These are phyloP conservation scores for Singerocomus inundabilis DNA, from an alignment of 1,284 basidiomycete genomes.

Conservation along the genomic window DNA sequence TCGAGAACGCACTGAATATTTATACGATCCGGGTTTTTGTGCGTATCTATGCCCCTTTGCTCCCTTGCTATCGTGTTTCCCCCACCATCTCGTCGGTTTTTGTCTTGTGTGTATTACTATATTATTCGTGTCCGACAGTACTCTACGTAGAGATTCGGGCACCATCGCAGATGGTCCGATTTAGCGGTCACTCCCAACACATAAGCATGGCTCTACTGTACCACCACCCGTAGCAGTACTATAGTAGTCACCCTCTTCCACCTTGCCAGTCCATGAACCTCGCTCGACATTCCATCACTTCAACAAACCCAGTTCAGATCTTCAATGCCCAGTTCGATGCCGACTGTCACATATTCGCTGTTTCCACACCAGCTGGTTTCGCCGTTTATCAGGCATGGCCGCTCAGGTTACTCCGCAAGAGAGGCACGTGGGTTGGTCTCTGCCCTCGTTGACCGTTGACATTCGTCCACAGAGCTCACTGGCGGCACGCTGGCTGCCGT, in stretches of 20 bases:
- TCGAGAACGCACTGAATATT: constrained; percentile 17
- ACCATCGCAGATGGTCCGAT: constrained; percentile 2
- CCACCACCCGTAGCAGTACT: too few species aligned
- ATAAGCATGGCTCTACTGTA: constrained; percentile 19
- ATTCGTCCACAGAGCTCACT: constrained; percentile 53
- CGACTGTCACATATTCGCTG: constrained; percentile 78
- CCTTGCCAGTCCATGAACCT: constrained; percentile 74
- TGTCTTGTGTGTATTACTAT: constrained; percentile 22
- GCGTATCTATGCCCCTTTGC: constrained; percentile 26
- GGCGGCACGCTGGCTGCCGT: constrained; percentile 79
- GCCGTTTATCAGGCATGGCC: constrained; percentile 84
- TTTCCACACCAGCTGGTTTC: constrained; percentile 82
- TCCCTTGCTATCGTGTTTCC: constrained; percentile 15
- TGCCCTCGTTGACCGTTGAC: constrained; percentile 3
- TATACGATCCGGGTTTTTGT: constrained; percentile 19
- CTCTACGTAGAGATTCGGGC: constrained; percentile 12
- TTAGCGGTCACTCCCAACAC: constrained; percentile 14
- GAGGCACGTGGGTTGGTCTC: constrained; percentile 51
- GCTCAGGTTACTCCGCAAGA: constrained; percentile 73
- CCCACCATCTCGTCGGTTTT: constrained; percentile 9
- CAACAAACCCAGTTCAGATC: constrained; percentile 75
- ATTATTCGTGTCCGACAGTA: constrained; percentile 4
- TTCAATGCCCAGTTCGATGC: constrained; percentile 76
- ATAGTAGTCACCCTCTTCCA: constrained; percentile 7
- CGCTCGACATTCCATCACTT: constrained; percentile 81